Evolutionary conservation across 768 basidiomycete species (phyloP).

Genomic region (Mycena rosella): DNA sequence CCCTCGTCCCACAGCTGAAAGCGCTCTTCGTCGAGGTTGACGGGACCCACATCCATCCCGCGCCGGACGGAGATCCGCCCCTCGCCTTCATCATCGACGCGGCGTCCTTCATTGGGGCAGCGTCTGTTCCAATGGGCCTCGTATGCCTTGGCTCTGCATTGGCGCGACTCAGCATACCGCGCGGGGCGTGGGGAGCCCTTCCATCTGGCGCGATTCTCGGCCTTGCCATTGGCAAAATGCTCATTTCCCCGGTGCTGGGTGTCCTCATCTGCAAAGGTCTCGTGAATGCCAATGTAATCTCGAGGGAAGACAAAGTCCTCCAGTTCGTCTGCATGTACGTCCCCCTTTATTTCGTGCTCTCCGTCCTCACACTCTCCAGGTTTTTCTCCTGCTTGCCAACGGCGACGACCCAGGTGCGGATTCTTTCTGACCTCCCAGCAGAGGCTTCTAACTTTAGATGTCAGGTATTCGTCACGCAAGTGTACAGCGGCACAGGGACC

Average conservation of each 20-base stretch:
- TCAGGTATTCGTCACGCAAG: constrained; percentile 74
- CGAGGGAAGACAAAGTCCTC: constrained; percentile 57
- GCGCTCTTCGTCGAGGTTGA: constrained; percentile 68
- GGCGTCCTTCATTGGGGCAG: constrained; percentile 69
- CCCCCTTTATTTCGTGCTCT: background rate
- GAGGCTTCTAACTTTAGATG: background rate
- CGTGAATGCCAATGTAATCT: constrained; percentile 50
- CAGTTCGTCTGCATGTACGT: constrained; percentile 72
- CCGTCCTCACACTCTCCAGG: constrained; percentile 44
- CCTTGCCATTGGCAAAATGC: constrained; percentile 57
- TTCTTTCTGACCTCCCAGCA: background rate
- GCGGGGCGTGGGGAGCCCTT: constrained; percentile 51
- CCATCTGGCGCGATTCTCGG: constrained; percentile 55
- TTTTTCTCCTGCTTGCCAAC: constrained; percentile 74
- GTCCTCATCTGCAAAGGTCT: constrained; percentile 60
- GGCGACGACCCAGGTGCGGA: constrained; percentile 66
- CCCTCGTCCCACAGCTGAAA: constrained; percentile 42
- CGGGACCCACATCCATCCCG: constrained; percentile 57
- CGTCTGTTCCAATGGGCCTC: constrained; percentile 73
- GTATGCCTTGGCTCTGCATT: constrained; percentile 74
- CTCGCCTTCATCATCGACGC: constrained; percentile 72
- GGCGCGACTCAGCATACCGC: constrained; percentile 58
- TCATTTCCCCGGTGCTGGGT: constrained; percentile 63
- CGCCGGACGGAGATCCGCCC: constrained; percentile 78
- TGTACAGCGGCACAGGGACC: constrained; percentile 73